Evolutionary conservation across 1,284 basidiomycete genomes (phyloP), one percentile per base, ranked within the genome.

Genomic region (Ceratobasidium sp.): DNA sequence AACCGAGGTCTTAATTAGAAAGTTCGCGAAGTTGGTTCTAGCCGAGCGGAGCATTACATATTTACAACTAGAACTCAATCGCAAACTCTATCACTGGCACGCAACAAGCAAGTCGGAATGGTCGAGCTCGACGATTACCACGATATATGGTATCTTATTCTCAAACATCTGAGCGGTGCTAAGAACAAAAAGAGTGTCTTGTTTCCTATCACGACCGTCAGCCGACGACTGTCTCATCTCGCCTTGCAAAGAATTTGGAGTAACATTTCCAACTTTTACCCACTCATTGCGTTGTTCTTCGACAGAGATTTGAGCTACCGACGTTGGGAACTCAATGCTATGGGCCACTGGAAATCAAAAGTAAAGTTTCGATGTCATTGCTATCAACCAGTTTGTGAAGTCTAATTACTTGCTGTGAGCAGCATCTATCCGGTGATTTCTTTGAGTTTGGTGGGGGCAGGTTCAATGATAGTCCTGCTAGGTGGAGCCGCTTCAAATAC

Each of bases 71-170:
- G 33, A 1, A 33, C 33, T 33, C 33, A 33, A 33, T 33, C 17
- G 10, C 12, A 17, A 48, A 48, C 46, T 48, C 46, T 48, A 17
- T 48, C 12, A 17, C 17, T 48, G 17, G 10, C 10, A 48, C 17
- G 46, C 46, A 17, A 17, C 17, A 48, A 17, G 46, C 46, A 48
- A 17, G 12, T 13, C 17, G 12, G 46, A 48, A 48, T 10, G 17
- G 46, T 17, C 12, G 46, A 48, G 12, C 10, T 48, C 46, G 66
- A 68, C 26, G 23, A 23, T 20, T 46, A 68, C 42, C 66, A 50
- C 13, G 66, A 68, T 46, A 50, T 68, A 26, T 68, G 66, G 66
- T 44, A 68, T 26, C 44, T 68, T 38, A 68, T 68, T 52, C 66
- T 68, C 42, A 17, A 68, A 13, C 66, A 68, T 5, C 46, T 68